Base-by-base conservation (phyloP, 2,329 filamentous ascomycete genomes). In the Fusarium anguioides region DNA sequence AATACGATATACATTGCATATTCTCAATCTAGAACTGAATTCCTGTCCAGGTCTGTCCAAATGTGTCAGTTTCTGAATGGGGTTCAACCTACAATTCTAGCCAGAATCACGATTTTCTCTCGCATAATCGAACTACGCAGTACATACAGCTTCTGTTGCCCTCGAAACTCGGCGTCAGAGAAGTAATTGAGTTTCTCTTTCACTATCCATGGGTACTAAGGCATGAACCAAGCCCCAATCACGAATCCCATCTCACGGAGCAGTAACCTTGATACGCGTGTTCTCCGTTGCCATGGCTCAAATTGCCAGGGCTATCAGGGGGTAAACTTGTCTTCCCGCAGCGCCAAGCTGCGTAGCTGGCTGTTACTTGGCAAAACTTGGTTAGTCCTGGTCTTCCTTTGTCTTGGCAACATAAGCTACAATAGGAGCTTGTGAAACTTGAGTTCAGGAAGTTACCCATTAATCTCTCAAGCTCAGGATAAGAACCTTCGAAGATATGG, bases 281-380 rank as follows among this genome's bases (percentile, higher is more conserved):
- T 53, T 48, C 45, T 52, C 61, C 56, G 29, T 39, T 45, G 60
- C 45, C 31, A 50, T 69, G 39, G 46, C 57, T 52, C 42, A 26
- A 40, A n/a, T n/a, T 66, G n/a, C 56, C 39, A 69, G 53, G 61
- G 49, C 51, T 36, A 41, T 51, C 62, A 66, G 54, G 66, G 61
- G 58, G 44, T 51, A 62, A 64, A 60, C 46, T 49, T 41, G 59
- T 66, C 62, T 50, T 64, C 46, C 46, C 52, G 66, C 35, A 51
- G 47, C 36, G 62, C 66, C 66, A 69, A 69, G 58, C 40, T 53
- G 50, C 33, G 42, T 53, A 42, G 36, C 41, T 60, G 64, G 42
- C 58, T 41, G 51, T 41, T 41, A 49, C 65, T 69, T 60, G 36
- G 50, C 44, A 51, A 54, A 58, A 45, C 50, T 23, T 49, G 64